Conservation (phyloP, 768 basidiomycete genomes). For the Daedaleopsis nitida region DNA sequence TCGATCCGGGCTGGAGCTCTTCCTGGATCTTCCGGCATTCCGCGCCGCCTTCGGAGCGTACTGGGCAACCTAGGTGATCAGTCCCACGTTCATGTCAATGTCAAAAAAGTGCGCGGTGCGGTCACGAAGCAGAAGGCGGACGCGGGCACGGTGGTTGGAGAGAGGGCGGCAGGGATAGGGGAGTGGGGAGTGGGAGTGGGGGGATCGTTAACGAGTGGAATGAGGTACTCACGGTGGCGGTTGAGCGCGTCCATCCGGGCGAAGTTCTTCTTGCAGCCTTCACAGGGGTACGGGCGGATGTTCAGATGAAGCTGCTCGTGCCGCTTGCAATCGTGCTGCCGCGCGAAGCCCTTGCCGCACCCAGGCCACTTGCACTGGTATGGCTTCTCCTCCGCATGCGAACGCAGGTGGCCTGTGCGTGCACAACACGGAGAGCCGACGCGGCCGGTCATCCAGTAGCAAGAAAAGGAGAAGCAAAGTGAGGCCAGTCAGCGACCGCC, state of each 20-base stretch:
- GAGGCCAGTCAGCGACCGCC: constrained; percentile 9
- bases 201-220: not conserved
- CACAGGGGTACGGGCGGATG: constrained; percentile 89
- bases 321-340: constrained; percentile 95
- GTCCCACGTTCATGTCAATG: not conserved
- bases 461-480: not conserved
- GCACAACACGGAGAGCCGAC: not conserved
- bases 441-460: not conserved
- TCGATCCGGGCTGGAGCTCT: constrained; percentile 21
- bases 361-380: constrained; percentile 96
- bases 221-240: constrained; percentile 72
- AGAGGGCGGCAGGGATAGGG: not conserved
- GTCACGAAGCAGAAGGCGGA: not conserved
- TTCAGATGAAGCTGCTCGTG: constrained; percentile 95
- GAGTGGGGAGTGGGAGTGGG: not conserved
- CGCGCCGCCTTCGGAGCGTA: constrained; percentile 80
- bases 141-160: not conserved
- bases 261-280: constrained; percentile 92
- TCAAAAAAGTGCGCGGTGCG: not conserved
- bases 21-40: constrained; percentile 62
- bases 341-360: constrained; percentile 90
- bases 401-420: constrained; percentile 80
- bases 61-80: constrained; percentile 35
- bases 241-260: constrained; percentile 95
- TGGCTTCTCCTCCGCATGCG: constrained; percentile 93